Evolutionary conservation across 2,329 filamentous ascomycete species (phyloP), one percentile per base, ranked within the genome.

Genomic region (Cyclaneusma minus): DNA sequence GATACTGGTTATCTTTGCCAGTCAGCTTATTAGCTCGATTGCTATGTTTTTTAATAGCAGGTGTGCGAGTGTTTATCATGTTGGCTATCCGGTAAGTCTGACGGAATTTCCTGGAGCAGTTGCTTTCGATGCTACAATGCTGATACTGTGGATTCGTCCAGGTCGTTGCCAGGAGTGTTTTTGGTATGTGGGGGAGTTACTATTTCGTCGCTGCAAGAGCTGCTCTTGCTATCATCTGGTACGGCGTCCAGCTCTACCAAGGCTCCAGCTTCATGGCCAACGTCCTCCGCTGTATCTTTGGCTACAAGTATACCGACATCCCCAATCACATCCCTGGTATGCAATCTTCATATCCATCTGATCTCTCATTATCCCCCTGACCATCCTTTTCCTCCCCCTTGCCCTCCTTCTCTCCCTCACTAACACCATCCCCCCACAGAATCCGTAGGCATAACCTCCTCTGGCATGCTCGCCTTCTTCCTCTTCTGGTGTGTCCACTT

Each of bases 221-320:
- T 4, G 45, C 58, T 16, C 42, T 62, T 14, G 56, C 55, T 13
- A 51, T 60, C 34, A 60, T 62, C 38, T 63, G 59, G 73, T 72
- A 76, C 33, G 67, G 69, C 0, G 72, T 78, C 21, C 68, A 77
- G 36, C 66, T 52, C 15, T 49, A 49, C 21, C 48, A 47, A 7
- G 70, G 71, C 0, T 68, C 62, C 0, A 63, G 64, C 22, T 51
- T 51, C 36, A 48, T 55, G 32, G 48, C 48, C 2, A 50, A 50
- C 28, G 57, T 61, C 29, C 43, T 61, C 16, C 50, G 49, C 4
- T 54, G 56, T 21, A 54, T 58, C 26, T 71, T 44, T 17, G 54
- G 54, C 1, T 44, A 49, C 15, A 33, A 39, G 6, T 50, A 45
- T 31, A 46, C 43, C 7, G 40, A 50, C 30, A 53, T 56, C 19